phyloP scores from a whole-genome alignment of 805 yeast species.

The Kuraishia piskuri region DNA sequence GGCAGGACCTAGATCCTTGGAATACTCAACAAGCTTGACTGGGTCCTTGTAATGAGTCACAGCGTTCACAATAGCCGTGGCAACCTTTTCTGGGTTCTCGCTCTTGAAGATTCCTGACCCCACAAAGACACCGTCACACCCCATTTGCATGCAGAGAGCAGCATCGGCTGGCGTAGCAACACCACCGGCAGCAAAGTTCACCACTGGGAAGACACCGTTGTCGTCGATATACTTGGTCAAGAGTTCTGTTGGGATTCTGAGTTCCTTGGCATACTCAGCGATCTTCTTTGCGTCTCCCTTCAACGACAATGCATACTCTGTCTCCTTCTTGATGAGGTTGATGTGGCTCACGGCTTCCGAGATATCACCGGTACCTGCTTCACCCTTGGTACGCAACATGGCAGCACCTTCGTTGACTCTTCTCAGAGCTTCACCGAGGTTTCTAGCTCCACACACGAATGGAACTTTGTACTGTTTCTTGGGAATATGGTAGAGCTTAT shows the following conservation, averaged over 20 bases:
- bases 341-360: constrained; percentile 77
- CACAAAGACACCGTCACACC: constrained; percentile 73
- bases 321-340: constrained; percentile 47
- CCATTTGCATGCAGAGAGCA: constrained; percentile 72
- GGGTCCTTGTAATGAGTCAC: constrained; percentile 65
- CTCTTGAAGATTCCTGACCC: constrained; percentile 78
- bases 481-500: constrained; percentile 53
- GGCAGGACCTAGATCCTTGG: constrained; percentile 65
- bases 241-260: constrained; percentile 51
- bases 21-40: constrained; percentile 47
- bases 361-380: constrained; percentile 84
- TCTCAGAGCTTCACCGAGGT: constrained; percentile 75
- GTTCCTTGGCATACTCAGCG: constrained; percentile 40
- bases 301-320: constrained; percentile 34
- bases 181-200: constrained; percentile 85
- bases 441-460: constrained; percentile 78
- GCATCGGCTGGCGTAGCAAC: constrained; percentile 87
- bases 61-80: constrained; percentile 73
- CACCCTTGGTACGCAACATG: constrained; percentile 82
- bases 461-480: constrained; percentile 60
- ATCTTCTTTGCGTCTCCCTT: constrained; percentile 33
- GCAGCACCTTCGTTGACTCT: constrained; percentile 80
- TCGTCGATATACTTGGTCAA: constrained; percentile 39
- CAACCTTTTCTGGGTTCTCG: constrained; percentile 61
- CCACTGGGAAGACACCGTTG: constrained; percentile 66